phyloP scores from a whole-genome alignment of 2,329 filamentous ascomycete genomes.

The Fusarium brachygibbosum region DNA sequence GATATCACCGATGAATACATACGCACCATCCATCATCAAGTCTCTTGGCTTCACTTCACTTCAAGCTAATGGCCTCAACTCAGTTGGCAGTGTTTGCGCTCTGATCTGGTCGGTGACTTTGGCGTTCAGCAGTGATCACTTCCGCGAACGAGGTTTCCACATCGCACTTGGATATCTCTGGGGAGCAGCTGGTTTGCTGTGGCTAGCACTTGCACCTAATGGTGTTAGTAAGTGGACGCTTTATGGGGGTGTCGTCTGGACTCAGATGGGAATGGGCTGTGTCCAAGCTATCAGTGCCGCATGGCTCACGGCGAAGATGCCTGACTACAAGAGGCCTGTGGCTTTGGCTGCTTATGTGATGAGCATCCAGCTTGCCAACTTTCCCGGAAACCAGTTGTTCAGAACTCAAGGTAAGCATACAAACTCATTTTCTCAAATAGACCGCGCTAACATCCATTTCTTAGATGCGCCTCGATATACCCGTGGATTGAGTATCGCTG shows the following conservation, averaged over 20 bases:
- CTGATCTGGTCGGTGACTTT: constrained; percentile 47
- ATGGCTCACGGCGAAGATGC: constrained; percentile 50
- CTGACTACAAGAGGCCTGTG: constrained; percentile 49
- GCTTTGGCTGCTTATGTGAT: constrained; percentile 52
- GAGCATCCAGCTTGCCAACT: constrained; percentile 51
- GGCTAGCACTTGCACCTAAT: constrained; percentile 47
- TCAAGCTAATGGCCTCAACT: constrained; percentile 51
- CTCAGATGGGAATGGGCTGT: constrained; percentile 52
- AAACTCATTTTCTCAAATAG: not conserved
- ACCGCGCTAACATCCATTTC: not conserved
- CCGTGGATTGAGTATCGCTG: constrained; percentile 45
- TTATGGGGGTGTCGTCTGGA: constrained; percentile 51
- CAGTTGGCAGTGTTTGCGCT: constrained; percentile 48
- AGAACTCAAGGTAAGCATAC: constrained; percentile 41
- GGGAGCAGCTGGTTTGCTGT: constrained; percentile 47
- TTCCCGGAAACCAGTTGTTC: constrained; percentile 51
- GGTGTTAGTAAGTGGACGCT: constrained; percentile 46
- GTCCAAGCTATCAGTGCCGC: constrained; percentile 51
- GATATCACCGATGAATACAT: constrained; percentile 51
- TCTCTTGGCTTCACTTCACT: constrained; percentile 46
- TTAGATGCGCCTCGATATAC: constrained; percentile 49
- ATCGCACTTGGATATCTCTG: constrained; percentile 48
- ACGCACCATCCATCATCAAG: constrained; percentile 51
- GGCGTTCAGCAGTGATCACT: constrained; percentile 49
- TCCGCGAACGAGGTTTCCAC: constrained; percentile 48